These are phyloP conservation scores for Blastomyces silverae DNA, from an alignment of 2,329 filamentous ascomycete species.

Conservation along the genomic window DNA sequence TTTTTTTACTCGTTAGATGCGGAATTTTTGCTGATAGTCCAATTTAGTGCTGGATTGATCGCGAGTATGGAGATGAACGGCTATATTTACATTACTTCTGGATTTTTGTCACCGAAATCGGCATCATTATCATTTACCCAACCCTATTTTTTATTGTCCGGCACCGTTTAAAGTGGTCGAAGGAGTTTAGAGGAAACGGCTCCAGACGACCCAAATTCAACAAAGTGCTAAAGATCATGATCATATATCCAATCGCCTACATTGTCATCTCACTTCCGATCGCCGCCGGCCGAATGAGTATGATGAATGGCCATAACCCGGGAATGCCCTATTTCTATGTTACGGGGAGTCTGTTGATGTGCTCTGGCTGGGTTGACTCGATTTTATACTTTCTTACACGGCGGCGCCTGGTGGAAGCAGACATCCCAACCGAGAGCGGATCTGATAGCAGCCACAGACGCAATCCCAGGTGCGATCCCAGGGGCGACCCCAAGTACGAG, in stretches of 20 bases:
- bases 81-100: slow-evolving; percentile 49
- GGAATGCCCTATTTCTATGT: slow-evolving; percentile 44
- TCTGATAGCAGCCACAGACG: neutral
- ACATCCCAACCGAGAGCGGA: neutral
- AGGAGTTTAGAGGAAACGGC: slow-evolving; percentile 27
- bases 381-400: slow-evolving; percentile 53
- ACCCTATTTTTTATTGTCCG: slow-evolving; percentile 45
- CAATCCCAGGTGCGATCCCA: neutral
- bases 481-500: neutral
- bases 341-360: slow-evolving; percentile 50
- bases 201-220: slow-evolving; percentile 23
- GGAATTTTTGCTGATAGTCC: neutral
- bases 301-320: slow-evolving; percentile 30
- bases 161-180: slow-evolving; percentile 37
- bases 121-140: slow-evolving; percentile 44
- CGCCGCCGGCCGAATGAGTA: slow-evolving; percentile 44
- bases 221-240: slow-evolving; percentile 42
- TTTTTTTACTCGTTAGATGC: neutral
- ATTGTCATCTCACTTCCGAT: slow-evolving; percentile 57
- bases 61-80: slow-evolving; percentile 38
- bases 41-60: slow-evolving; percentile 45
- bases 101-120: slow-evolving; percentile 49
- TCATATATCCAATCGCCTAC: slow-evolving; percentile 48
- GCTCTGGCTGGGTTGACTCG: slow-evolving; percentile 53
- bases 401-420: slow-evolving; percentile 42